Base-by-base conservation (phyloP, 306 rosid species). In the Arachis hypogaea region DNA sequence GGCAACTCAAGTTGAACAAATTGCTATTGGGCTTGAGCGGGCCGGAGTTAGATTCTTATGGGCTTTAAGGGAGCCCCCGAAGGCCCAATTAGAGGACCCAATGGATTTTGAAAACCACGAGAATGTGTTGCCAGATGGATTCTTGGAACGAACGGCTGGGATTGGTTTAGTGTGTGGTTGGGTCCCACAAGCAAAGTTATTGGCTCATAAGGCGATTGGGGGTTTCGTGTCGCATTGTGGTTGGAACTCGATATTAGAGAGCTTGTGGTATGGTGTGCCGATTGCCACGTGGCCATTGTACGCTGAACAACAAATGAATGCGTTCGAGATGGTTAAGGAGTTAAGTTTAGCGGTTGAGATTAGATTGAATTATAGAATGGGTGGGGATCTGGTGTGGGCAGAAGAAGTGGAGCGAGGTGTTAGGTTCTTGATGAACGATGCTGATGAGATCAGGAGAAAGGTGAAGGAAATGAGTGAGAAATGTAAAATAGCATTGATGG, bases 191-290 rank as follows among this genome's bases (percentile, higher is more conserved):
- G 86, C 62, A 10, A 63, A 63, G 57, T 81, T 86, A 3, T 8
- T 86, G 10, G 88, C 80, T 42, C 92, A 87, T 67, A 36, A 7
- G 22, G 82, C 86, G 0, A 41, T 85, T 0, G 90, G 92, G 2
- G 96, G 92, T 0, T 89, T 89, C 54, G 82, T 83, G 63, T 87
- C 92, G 2, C 90, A 87, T 4, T 89, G 90, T 16, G 90, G 96
- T 7, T 89, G 96, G 92, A 89, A 87, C 66, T 89, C 96, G 0
- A 67, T 85, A 7, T 14, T 89, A 30, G 96, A 87, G 69, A 87
- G 96, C 59, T 46, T 87, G 66, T 87, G 88, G 96, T 11, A 82
- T 2, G 96, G 90, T 0, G 87, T 89, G 9, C 85, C 83, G 0
- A 28, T 89, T 71, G 92, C 87, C 69, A 89, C 92, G 22, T 89